Base-by-base conservation (phyloP, 306 rosid species). In the Geum urbanum region DNA sequence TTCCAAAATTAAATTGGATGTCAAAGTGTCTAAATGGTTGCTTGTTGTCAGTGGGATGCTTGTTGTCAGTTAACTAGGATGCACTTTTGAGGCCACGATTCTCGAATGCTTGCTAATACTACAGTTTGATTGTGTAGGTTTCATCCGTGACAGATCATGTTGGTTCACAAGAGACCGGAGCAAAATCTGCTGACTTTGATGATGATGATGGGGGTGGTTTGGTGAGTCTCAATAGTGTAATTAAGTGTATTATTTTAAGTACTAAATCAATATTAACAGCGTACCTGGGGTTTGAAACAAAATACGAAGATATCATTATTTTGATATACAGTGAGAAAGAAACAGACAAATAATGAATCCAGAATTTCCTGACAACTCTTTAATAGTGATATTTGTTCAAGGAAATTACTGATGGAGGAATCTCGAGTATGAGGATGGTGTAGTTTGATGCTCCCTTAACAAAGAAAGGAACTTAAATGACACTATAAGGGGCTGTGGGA, bases 141-240 rank as follows among this genome's bases (percentile, higher is more conserved):
- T 95, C 99, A 55, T 91, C 96, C 62, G 97, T 95, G 22, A 86
- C 97, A 5, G 99, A 91, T 78, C 97, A 95, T 74, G 89, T 89
- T 54, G 96, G 92, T 60, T 81, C 84, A 59, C 99, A 95, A 78
- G 97, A 95, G 57, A 56, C 82, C 67, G 91, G 72, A 65, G 89
- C 96, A 49, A 95, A 95, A 79, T 83, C 99, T 32, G 96, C 96
- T 7, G 97, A 95, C 72, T 89, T 91, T 67, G 99, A 95, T 78
- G 99, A 95, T 46, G 99, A 95, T 73, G 99, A 95, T 63, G 89
- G 86, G 41, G 95, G 99, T 74, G 99, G 99, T 71, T 84, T 95
- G 97, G 99, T 95, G 79, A 74, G 96, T 79, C 73, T 70, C 37
- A 66, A 63, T 22, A 18, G 35, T 41, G 14, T 59, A 24, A 54